phyloP scores from a whole-genome alignment of 139 green algal species.

The Nannochloris sp. region DNA sequence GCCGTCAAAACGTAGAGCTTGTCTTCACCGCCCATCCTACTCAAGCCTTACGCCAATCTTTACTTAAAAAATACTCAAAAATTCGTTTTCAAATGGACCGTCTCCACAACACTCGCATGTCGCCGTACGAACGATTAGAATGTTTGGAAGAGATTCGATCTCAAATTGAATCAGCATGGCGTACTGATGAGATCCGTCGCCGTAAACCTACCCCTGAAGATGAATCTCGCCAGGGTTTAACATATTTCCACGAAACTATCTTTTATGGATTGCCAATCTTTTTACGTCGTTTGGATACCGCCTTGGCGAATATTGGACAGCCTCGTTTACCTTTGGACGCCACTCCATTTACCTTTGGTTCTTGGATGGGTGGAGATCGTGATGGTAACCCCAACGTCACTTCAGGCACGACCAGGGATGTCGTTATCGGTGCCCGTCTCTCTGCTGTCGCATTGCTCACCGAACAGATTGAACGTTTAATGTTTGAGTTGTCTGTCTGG shows the following conservation, averaged over 20 bases:
- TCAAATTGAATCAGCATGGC: slow-evolving; percentile 76
- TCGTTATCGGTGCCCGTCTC: slow-evolving; percentile 76
- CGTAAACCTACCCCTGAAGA: slow-evolving; percentile 86
- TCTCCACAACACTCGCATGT: slow-evolving; percentile 77
- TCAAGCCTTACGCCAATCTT: slow-evolving; percentile 60
- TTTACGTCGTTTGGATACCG: slow-evolving; percentile 77
- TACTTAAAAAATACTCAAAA: slow-evolving; percentile 78
- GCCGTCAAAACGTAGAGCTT: slow-evolving; percentile 72
- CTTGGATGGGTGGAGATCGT: slow-evolving; percentile 93
- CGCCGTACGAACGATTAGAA: slow-evolving; percentile 70
- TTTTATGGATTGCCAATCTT: slow-evolving; percentile 62
- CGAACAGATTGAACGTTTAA: slow-evolving; percentile 64
- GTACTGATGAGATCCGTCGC: slow-evolving; percentile 93
- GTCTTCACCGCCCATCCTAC: slow-evolving; percentile 89
- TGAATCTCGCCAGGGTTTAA: slow-evolving; percentile 88
- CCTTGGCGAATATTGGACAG: slow-evolving; percentile 77
- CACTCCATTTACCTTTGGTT: slow-evolving; percentile 64
- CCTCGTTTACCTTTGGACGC: slow-evolving; percentile 69
- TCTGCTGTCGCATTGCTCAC: slow-evolving; percentile 52
- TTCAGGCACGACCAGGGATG: slow-evolving; percentile 76
- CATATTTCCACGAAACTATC: slow-evolving; percentile 90
- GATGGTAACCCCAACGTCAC: slow-evolving; percentile 96
- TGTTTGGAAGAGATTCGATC: slow-evolving; percentile 62
- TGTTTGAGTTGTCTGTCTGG: slow-evolving; percentile 94
- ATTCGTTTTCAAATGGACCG: slow-evolving; percentile 60